phyloP scores from a whole-genome alignment of 2,329 filamentous ascomycete species.

The Talaromyces piceae region DNA sequence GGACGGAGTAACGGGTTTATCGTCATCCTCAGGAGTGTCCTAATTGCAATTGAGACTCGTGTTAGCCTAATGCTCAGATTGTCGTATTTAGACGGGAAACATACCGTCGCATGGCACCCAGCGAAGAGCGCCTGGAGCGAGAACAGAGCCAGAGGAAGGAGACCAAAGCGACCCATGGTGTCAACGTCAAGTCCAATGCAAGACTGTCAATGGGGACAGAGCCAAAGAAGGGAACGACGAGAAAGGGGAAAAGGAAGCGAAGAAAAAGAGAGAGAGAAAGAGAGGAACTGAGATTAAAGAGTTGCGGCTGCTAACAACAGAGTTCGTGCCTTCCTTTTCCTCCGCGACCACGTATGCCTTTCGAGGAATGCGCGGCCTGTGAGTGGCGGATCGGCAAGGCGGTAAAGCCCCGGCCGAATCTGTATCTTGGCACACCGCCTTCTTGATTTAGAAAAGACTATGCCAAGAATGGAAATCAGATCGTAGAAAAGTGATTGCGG shows the following conservation, averaged over 20 bases:
- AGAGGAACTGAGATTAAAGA: conserved; percentile 1
- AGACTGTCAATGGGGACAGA: conserved; percentile 2
- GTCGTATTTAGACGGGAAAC: conserved; percentile 33
- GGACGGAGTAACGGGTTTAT: conserved; percentile 54
- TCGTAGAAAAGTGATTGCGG: background rate
- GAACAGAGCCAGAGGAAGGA: conserved; percentile 64
- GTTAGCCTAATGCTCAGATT: too few relatives aligned
- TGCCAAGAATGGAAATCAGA: conserved; percentile 10
- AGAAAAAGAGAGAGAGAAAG: conserved; percentile 1
- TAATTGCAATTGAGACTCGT: conserved; percentile 22
- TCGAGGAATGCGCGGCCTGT: conserved; percentile 3
- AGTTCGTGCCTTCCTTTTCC: conserved; percentile 13
- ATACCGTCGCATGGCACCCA: conserved; percentile 55
- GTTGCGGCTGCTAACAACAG: background rate
- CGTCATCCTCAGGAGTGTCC: conserved; percentile 57
- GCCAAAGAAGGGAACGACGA: conserved; percentile 10
- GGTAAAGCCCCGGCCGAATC: background rate
- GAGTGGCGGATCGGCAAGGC: background rate
- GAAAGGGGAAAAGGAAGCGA: conserved; percentile 13
- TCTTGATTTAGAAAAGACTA: conserved; percentile 1
- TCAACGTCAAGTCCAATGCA: conserved; percentile 7
- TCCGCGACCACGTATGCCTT: conserved; percentile 25
- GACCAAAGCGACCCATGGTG: conserved; percentile 66
- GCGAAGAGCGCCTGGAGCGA: conserved; percentile 61
- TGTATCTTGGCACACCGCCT: conserved; percentile 8